Evolutionary conservation across 805 yeast species (phyloP), one percentile per base, ranked within the genome.

Genomic region (Candida tallmaniae): DNA sequence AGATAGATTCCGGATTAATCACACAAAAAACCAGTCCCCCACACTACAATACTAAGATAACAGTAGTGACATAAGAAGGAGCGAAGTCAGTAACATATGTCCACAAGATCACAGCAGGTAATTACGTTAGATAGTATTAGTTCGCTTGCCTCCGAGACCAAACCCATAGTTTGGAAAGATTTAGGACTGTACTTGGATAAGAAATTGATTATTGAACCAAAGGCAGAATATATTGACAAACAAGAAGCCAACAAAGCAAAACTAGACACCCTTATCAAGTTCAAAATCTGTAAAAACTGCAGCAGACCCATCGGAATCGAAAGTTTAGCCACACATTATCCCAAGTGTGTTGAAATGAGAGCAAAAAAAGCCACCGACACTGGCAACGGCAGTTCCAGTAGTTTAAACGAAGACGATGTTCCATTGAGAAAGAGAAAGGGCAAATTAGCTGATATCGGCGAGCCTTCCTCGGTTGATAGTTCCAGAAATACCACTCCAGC

Each of bases 181-280:
- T 58, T 66, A 35, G 73, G 73, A 8, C 61, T 54, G 8, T 66
- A 60, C 38, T 49, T 66, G 32, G 73, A 65, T 40, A 63, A 60
- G 41, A 62, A 62, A 34, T 42, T 65, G 29, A 55, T 55, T 26
- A 44, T 48, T 31, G 54, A 57, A 33, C 47, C 56, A 12, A 48
- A 48, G 18, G 17, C 19, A 11, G 19, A 23, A 27, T 9, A 7
- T 9, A 6, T 7, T 6, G 26, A 7, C 12, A 23, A n/a, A 9
- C 13, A 23, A 9, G 6, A 5, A 15, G 12, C 7, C 5, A 8
- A 7, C 6, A 5, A 7, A 16, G 32, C 22, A 12, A 24, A 23
- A 3, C 24, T 28, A 16, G 29, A 27, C 23, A 23, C 33, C 11
- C 24, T 29, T 16, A 29, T 34, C 12, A 34, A 58, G 32, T 66